Base-by-base conservation (phyloP, 2,329 filamentous ascomycete genomes). In the Trichophyton benhamiae region DNA sequence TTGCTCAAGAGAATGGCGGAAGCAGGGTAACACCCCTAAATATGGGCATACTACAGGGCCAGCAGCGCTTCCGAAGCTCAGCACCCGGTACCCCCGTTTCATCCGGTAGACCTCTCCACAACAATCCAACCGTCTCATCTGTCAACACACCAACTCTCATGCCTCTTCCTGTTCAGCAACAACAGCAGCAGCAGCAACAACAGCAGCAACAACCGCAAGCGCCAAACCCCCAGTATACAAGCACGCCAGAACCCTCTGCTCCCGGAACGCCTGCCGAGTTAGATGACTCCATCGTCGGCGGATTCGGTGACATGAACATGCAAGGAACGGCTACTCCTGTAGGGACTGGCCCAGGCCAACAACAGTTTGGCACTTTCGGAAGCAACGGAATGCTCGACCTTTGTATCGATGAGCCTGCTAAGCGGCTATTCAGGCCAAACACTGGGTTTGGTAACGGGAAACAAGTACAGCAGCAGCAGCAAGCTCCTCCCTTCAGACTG, bases 111-210 rank as follows among this genome's bases (percentile, higher is more conserved):
- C 72, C 75, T 58, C 85, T 95, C 66, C 87, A 91, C 72, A 90
- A 95, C 73, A 96, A 96, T 72, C 92, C 92, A 15, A 96, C 91
- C 0, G 92, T 97, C 17, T 99, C 94, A 2, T 96, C 91, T 2
- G 92, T 96, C 61, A 97, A 96, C 73, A 97, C 92, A 0, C 92
- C 92, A 0, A 95, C 91, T 0, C 81, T 97, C 62, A 88, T 87
- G 63, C 89, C 89, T 0, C 87, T 91, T 66, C 86, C 88, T 38
- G 78, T 85, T 64, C 81, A 79, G 59, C 81, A 83, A 48, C 82
- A 79, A 63, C 52, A 55, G 27, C 49, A 53, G 3, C 46, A 49
- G 13, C 46, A 49, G 20, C 79, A 80, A 4, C 41, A 44, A 8
- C 41, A 44, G n/a, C 81, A 79, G 58, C 81, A 83, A 48, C 52